Evolutionary conservation across 441 rosid species (phyloP).

Genomic region (Mallotus japonicus): DNA sequence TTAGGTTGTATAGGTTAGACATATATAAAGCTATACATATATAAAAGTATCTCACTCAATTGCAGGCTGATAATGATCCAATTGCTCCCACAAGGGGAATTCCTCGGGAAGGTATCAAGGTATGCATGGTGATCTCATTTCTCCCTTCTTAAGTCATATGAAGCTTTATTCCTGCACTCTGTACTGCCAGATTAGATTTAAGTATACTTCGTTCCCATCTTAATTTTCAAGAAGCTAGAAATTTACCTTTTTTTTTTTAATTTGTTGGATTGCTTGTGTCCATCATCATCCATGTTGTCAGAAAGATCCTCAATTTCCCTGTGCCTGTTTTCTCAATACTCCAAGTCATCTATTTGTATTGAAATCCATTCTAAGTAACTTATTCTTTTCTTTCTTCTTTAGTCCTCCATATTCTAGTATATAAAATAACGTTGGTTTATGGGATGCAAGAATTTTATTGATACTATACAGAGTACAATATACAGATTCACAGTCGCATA

Average conservation of each 20-base stretch:
- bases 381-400: background rate
- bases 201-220: background rate
- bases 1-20: background rate
- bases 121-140: slow-evolving; percentile 25
- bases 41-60: slow-evolving; percentile 10
- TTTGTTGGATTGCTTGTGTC: background rate
- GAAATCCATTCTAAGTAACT: background rate
- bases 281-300: background rate
- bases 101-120: slow-evolving; percentile 74
- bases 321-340: no score
- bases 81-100: slow-evolving; percentile 80
- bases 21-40: background rate
- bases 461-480: background rate
- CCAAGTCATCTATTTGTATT: background rate
- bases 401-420: background rate
- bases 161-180: background rate
- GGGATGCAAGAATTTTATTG: background rate
- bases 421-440: background rate
- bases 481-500: background rate
- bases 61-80: slow-evolving; percentile 83
- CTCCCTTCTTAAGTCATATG: slow-evolving; percentile 1
- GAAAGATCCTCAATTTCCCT: background rate
- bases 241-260: background rate
- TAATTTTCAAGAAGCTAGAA: background rate
- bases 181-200: background rate